Evolutionary conservation across 2,329 filamentous ascomycete genomes (phyloP).

Genomic region (Ramularia endophylla): DNA sequence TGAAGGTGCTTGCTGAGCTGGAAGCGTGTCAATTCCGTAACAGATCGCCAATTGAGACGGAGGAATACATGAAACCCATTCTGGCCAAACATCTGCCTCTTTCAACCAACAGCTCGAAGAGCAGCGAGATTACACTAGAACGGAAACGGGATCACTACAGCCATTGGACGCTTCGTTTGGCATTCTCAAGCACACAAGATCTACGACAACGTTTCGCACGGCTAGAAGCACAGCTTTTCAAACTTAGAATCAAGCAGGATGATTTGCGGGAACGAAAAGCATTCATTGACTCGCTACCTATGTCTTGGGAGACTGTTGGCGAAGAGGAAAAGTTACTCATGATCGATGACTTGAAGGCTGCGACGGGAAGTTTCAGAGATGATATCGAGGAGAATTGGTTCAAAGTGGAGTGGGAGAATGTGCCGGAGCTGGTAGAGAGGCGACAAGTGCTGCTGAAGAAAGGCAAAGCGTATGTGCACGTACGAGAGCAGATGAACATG

Average conservation of each 20-base stretch:
- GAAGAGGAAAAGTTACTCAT: conserved; percentile 73
- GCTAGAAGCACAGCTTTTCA: conserved; percentile 85
- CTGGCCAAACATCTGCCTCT: conserved; percentile 83
- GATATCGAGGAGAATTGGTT: conserved; percentile 81
- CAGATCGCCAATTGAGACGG: conserved; percentile 74
- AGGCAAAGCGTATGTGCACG: conserved; percentile 88
- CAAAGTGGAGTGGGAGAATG: conserved; percentile 92
- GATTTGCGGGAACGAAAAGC: conserved; percentile 63
- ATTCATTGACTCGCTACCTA: conserved; percentile 70
- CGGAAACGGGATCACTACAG: conserved; percentile 95
- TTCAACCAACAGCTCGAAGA: conserved; percentile 63
- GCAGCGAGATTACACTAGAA: conserved; percentile 58
- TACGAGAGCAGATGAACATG: conserved; percentile 80
- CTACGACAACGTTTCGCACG: conserved; percentile 78
- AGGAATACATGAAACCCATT: conserved; percentile 74
- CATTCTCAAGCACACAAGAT: conserved; percentile 88
- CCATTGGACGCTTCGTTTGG: conserved; percentile 91
- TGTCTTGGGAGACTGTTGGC: conserved; percentile 78
- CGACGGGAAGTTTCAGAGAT: conserved; percentile 46
- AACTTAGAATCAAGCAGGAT: conserved; percentile 72
- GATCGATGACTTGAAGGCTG: conserved; percentile 55
- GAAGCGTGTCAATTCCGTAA: conserved; percentile 97
- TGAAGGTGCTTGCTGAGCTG: conserved; percentile 81
- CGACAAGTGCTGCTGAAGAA: conserved; percentile 68
- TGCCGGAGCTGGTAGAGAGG: conserved; percentile 81